Conservation (phyloP, 352 stramenopile species). For the Phytopythium vexans region DNA sequence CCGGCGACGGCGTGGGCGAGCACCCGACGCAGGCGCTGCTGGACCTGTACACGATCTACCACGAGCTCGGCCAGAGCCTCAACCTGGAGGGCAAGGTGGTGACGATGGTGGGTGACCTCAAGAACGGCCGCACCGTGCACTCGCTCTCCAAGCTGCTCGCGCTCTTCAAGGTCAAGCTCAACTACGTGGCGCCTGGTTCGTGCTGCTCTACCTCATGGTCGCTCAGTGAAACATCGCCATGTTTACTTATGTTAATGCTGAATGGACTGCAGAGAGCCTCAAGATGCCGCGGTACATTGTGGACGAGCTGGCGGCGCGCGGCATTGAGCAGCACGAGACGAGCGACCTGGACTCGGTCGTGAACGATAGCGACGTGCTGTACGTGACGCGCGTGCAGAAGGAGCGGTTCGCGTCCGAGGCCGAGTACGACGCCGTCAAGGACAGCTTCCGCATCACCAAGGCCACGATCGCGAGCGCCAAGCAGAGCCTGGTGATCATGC, state of each 20-base stretch:
- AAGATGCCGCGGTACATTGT: conserved; percentile 84
- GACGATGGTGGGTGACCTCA: conserved; percentile 98
- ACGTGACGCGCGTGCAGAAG: conserved; percentile 98
- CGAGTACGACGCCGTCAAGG: conserved; percentile 95
- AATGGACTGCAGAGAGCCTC: conserved; percentile 40
- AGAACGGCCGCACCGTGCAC: conserved; percentile 98
- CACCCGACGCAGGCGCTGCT: conserved; percentile 99
- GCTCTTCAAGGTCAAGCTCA: conserved; percentile 88
- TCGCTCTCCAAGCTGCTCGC: conserved; percentile 95
- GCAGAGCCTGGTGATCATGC: conserved; percentile 95
- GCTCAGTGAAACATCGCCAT: neutral
- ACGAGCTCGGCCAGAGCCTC: conserved; percentile 68
- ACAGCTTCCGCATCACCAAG: conserved; percentile 79
- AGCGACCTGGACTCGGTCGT: conserved; percentile 87
- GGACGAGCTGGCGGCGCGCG: conserved; percentile 58
- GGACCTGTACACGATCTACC: conserved; percentile 97
- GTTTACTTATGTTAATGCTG: neutral
- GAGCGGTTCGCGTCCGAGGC: conserved; percentile 95
- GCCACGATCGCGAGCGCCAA: conserved; percentile 84
- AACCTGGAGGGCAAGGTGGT: conserved; percentile 86
- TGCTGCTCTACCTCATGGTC: neutral
- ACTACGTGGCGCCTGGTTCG: conserved; percentile 88
- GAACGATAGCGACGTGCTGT: conserved; percentile 94
- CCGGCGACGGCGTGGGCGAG: conserved; percentile 95
- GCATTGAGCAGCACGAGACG: conserved; percentile 86